Conservation (phyloP, 2,329 filamentous ascomycete species). For the Botrytis galanthina region DNA sequence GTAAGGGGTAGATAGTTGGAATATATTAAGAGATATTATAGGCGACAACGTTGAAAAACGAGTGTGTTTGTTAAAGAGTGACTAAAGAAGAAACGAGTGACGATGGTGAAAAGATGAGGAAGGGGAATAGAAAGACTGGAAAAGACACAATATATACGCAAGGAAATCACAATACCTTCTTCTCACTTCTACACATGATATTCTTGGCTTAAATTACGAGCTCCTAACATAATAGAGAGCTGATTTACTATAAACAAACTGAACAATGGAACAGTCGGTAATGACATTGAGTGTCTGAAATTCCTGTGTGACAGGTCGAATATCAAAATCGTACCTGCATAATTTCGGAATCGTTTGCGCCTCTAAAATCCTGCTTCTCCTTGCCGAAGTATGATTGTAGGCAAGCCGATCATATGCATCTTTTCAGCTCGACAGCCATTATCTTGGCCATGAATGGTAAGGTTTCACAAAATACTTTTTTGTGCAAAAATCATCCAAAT, state of each 20-base stretch:
- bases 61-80: conserved; percentile 12
- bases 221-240: neutral
- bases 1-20: neutral
- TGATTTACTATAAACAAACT: neutral
- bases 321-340: conserved; percentile 20
- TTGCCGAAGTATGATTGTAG: neutral
- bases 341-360: conserved; percentile 5
- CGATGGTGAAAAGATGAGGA: neutral
- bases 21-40: neutral
- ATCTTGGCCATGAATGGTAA: conserved; percentile 14
- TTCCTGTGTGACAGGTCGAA: conserved; percentile 4
- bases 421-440: conserved; percentile 19
- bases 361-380: conserved; percentile 2
- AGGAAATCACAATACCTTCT: neutral
- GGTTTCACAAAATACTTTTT: conserved; percentile 5
- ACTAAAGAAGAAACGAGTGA: conserved; percentile 15
- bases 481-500: neutral
- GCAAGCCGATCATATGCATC: conserved; percentile 1
- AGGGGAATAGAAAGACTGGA: neutral
- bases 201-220: neutral
- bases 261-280: neutral
- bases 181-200: neutral
- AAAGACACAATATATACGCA: conserved; percentile 8
- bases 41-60: neutral
- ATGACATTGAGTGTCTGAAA: neutral